Percentiles rank a stretch among this genome's conserved stretches.
Evolutionary conservation across 2,329 filamentous ascomycete species (phyloP).

Genomic region (Colletotrichum sp.): DNA sequence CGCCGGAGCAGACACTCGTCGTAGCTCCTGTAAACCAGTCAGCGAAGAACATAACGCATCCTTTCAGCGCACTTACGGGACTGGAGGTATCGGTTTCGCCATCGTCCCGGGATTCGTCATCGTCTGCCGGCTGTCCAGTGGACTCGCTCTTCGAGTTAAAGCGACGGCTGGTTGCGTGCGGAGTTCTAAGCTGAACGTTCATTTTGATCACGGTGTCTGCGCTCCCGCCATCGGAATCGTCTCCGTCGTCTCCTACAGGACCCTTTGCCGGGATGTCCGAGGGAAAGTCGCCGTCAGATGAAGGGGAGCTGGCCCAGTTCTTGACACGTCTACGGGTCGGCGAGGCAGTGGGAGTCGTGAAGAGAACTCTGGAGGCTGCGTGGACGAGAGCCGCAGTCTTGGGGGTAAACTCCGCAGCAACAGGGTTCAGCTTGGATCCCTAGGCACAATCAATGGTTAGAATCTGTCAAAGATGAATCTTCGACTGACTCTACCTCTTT

Average conservation of each 20-base stretch:
- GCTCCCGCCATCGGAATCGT: not conserved
- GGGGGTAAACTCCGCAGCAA: constrained; percentile 61
- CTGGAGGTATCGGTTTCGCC: not conserved
- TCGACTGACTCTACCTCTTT: constrained; percentile 55
- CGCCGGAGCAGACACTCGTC: not conserved
- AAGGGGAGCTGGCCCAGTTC: constrained; percentile 11
- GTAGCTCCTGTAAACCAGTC: not conserved
- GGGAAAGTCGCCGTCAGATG: not conserved
- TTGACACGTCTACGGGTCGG: not conserved
- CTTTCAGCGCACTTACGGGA: not conserved
- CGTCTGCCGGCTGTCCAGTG: not conserved
- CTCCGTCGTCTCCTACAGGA: not conserved
- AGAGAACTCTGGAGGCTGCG: not conserved
- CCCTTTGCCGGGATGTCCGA: not conserved
- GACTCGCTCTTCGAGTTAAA: constrained; percentile 16
- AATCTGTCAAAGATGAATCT: constrained; percentile 33
- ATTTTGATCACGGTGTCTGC: constrained; percentile 9
- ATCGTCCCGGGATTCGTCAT: not conserved
- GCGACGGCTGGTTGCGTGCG: not conserved
- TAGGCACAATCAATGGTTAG: constrained; percentile 45
- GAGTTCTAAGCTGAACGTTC: not conserved
- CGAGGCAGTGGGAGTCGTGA: constrained; percentile 7
- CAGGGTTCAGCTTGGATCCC: constrained; percentile 60
- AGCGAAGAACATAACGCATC: not conserved
- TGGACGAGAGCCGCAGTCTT: constrained; percentile 30